Evolutionary conservation across 176 grass and related monocot genomes (phyloP), one percentile per base, ranked within the genome.

Genomic region (Oryza nivara): DNA sequence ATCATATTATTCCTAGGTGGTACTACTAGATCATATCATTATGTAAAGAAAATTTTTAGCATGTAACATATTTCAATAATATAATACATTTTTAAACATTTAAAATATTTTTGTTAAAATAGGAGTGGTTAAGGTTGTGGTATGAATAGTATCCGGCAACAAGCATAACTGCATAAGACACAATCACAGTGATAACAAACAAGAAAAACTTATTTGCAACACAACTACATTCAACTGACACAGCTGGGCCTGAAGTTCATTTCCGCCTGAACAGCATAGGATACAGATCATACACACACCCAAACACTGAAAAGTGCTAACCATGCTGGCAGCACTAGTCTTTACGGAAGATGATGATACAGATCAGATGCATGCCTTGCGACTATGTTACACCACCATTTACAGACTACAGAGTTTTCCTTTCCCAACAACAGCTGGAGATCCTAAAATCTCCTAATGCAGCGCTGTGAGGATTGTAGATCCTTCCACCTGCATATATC

Each of bases 401-500:
- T 67, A 91, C 79, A 83, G 20, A 78, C 69, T 67, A 85, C 68
- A 79, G n/a, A 68, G 58, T 26, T 67, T 69, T 26, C 22, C 73
- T 49, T 82, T 11, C 67, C 35, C 77, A 81, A 34, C 80, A 15
- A 78, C 61, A 6, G 51, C 52, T 10, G n/a, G 38, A 84, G 77
- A 82, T 44, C 16, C 23, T 28, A 35, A 35, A 23, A 60, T 83
- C 88, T 85, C 70, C 78, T 88, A 92, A 52, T 75, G 80, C 52
- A 77, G 81, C 46, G 91, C 93, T 76, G 89, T 88, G 58, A 98
- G 84, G 28, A 93, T 61, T 23, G 87, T 73, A 49, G 95, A 84
- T 32, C 89, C 85, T 85, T 98, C 96, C 77, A 95, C 96, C 92
- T 95, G 65, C 82, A 87, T 0, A 78, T 49, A 41, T 6, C 46